Conservation (phyloP, 805 yeast genomes). For the Kregervanrija fluxuum region DNA sequence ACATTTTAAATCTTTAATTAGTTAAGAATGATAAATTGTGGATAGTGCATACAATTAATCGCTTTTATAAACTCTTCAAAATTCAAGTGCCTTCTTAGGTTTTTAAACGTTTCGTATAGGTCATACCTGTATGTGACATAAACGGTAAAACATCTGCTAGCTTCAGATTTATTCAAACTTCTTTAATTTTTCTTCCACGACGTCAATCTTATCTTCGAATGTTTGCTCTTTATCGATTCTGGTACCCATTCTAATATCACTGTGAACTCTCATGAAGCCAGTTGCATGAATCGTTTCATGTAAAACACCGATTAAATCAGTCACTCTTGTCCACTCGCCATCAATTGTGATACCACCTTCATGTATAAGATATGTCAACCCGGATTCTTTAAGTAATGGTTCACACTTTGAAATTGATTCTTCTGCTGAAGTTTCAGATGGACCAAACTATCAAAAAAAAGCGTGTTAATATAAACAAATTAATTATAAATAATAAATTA, state of each 20-base stretch:
- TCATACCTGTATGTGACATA: too few species aligned
- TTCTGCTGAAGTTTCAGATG: conserved; percentile 67
- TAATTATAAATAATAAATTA: too few species aligned
- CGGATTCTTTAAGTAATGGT: conserved; percentile 50
- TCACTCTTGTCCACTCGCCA: conserved; percentile 86
- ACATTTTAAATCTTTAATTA: too few species aligned
- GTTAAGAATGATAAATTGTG: too few species aligned
- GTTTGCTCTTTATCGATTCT: conserved; percentile 68
- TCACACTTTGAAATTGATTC: conserved; percentile 70
- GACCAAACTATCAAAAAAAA: conserved; percentile 50
- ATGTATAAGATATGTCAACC: conserved; percentile 63
- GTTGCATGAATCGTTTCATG: conserved; percentile 64
- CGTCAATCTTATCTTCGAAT: conserved; percentile 64
- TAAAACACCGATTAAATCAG: conserved; percentile 65
- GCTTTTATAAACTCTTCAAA: too few species aligned
- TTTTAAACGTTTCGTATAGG: too few species aligned
- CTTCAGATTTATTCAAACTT: conserved; percentile 1
- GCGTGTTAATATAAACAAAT: conserved; percentile 2
- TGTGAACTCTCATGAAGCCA: conserved; percentile 73
- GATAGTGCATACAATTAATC: too few species aligned
- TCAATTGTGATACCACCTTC: conserved; percentile 84
- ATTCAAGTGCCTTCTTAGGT: too few species aligned
- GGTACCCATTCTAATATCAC: conserved; percentile 81
- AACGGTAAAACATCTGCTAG: too few species aligned
- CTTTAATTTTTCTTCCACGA: conserved; percentile 48